These are phyloP conservation scores for Nicotiana sylvestris DNA, from an alignment of 257 asterid species.

Conservation along the genomic window DNA sequence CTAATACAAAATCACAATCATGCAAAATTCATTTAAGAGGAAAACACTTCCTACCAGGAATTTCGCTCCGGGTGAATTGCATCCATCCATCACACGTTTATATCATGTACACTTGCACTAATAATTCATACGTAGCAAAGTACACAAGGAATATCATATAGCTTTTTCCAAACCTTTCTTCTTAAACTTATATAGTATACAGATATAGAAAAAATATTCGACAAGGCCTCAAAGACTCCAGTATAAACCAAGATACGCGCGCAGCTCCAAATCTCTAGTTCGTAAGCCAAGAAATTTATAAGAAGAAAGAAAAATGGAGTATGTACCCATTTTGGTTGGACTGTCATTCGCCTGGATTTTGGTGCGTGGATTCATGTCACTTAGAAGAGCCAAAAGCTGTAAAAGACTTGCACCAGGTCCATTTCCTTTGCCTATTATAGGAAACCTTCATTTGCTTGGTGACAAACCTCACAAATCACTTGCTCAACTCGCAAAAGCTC, in stretches of 20 bases:
- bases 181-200: background rate
- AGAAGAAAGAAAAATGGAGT: slow-evolving; percentile 11
- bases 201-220: background rate
- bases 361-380: background rate
- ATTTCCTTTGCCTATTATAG: slow-evolving; percentile 61
- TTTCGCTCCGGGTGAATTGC: no score
- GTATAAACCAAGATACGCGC: background rate
- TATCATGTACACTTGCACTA: background rate
- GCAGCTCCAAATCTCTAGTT: background rate
- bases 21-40: no score
- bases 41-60: no score
- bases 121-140: background rate
- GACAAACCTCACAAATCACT: slow-evolving; percentile 66
- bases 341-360: slow-evolving; percentile 30
- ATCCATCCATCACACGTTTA: no score
- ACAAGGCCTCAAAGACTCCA: background rate
- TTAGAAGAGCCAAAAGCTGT: slow-evolving; percentile 8
- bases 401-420: slow-evolving; percentile 29
- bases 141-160: background rate
- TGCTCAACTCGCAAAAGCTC: slow-evolving; percentile 41
- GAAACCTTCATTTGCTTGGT: slow-evolving; percentile 71
- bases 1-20: no score
- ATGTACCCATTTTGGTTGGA: slow-evolving; percentile 31
- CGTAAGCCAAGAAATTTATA: background rate
- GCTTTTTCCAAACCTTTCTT: background rate